Conservation (phyloP, 768 basidiomycete species). For the Tephrocybe sp. region DNA sequence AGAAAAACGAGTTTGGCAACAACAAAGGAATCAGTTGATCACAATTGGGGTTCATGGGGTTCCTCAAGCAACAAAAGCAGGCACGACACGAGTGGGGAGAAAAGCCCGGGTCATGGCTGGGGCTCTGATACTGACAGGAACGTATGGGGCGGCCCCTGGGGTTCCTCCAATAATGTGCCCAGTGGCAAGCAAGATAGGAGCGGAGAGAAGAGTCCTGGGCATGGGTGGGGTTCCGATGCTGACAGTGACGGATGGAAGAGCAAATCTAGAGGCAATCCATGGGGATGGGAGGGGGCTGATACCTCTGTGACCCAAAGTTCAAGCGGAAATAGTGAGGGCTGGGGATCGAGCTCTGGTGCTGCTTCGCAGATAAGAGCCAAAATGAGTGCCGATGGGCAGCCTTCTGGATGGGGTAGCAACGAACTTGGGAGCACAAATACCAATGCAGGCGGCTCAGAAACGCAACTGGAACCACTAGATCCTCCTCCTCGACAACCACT, state of each 20-base stretch:
- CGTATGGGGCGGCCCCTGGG: not conserved
- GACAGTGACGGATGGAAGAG: not conserved
- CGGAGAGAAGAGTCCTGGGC: not conserved
- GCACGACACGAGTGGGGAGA: not conserved
- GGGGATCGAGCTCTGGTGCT: not conserved
- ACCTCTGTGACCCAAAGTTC: not conserved
- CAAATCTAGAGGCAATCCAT: not conserved
- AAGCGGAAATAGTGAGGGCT: not conserved
- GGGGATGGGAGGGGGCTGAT: not conserved
- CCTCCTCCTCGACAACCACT: no score
- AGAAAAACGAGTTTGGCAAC: slow-evolving; percentile 2
- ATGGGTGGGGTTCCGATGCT: slow-evolving; percentile 2
- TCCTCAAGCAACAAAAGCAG: not conserved
- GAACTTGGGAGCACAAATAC: not conserved
- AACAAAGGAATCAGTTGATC: not conserved
- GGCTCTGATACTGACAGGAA: not conserved
- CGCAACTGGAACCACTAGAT: no score
- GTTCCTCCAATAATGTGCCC: not conserved
- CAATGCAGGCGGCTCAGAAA: not conserved
- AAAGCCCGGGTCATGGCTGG: slow-evolving; percentile 1
- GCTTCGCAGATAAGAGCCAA: not conserved
- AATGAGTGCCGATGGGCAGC: no score
- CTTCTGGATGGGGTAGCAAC: not conserved
- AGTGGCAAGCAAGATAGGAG: not conserved
- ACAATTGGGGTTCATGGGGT: not conserved